A percentile compares a stretch with the other conserved stretches of the same genome.
Conservation (phyloP, 805 yeast species). For the Hanseniaspora pseudoguilliermondii region DNA sequence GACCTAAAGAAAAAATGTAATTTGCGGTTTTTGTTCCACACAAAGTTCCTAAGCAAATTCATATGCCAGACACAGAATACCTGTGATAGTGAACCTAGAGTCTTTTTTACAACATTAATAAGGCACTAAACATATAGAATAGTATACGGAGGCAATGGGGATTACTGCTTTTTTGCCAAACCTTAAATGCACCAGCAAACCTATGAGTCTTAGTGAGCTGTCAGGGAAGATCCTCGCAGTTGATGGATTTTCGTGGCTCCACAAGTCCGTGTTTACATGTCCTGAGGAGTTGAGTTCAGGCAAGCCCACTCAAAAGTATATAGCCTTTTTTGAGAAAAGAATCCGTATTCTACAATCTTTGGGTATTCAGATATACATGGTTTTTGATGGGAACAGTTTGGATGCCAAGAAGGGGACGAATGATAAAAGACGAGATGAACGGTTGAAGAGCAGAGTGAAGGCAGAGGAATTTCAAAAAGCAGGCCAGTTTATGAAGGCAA, state of each 20-base stretch:
- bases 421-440: constrained; percentile 40
- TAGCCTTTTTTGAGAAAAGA: constrained; percentile 41
- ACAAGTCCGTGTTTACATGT: constrained; percentile 70
- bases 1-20: background rate
- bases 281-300: constrained; percentile 68
- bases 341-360: constrained; percentile 24
- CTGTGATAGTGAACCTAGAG: too few species aligned
- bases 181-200: constrained; percentile 59
- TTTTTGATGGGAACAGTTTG: constrained; percentile 83
- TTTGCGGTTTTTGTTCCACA: too few species aligned
- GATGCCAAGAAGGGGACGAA: constrained; percentile 72
- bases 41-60: too few species aligned
- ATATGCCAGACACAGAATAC: too few species aligned
- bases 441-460: constrained; percentile 44
- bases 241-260: constrained; percentile 97
- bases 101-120: too few species aligned
- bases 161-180: constrained; percentile 71
- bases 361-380: constrained; percentile 71
- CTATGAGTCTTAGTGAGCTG: constrained; percentile 44
- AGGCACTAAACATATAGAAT: too few species aligned
- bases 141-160: constrained; percentile 43
- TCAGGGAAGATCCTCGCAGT: constrained; percentile 71
- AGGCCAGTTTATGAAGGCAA: constrained; percentile 51
- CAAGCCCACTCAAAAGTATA: constrained; percentile 55
- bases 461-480: constrained; percentile 41